Evolutionary conservation across 331 rosid genomes (phyloP).

Genomic region (Pyrus hybrid): DNA sequence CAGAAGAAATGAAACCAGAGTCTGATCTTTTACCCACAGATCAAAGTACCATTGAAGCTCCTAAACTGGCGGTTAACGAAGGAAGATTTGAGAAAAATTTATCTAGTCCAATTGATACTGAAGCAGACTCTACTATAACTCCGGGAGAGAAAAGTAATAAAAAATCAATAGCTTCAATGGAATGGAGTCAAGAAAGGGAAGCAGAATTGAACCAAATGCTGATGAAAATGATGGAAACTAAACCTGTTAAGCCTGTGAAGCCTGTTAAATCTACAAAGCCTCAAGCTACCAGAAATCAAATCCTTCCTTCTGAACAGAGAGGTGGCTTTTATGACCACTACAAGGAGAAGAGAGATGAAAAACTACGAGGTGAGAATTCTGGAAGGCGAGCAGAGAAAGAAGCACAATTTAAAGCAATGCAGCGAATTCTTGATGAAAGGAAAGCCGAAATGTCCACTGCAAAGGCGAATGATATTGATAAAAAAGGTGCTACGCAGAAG

Average conservation of each 20-base stretch:
- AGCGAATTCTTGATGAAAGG: slow-evolving; percentile 54
- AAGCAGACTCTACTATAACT: slow-evolving; percentile 23
- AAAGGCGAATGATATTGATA: slow-evolving; percentile 37
- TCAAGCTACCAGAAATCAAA: too few species aligned
- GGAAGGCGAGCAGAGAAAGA: slow-evolving; percentile 56
- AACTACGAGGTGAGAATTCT: slow-evolving; percentile 56
- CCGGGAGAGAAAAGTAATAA: slow-evolving; percentile 29
- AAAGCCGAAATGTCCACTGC: slow-evolving; percentile 61
- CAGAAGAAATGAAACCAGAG: slow-evolving; percentile 28
- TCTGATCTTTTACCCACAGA: too few species aligned
- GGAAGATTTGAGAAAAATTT: too few species aligned
- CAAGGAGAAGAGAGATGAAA: too few species aligned
- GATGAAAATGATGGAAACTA: slow-evolving; percentile 65
- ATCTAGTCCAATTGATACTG: slow-evolving; percentile 32
- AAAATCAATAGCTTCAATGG: slow-evolving; percentile 50
- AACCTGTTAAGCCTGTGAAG: slow-evolving; percentile 39
- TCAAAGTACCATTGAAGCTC: too few species aligned
- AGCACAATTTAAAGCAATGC: slow-evolving; percentile 56
- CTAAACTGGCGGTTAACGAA: too few species aligned
- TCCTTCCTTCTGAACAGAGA: too few species aligned
- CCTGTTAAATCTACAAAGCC: too few species aligned
- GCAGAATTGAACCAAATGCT: slow-evolving; percentile 83
- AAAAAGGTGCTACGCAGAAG: slow-evolving; percentile 31
- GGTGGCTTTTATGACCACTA: too few species aligned
- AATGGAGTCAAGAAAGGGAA: slow-evolving; percentile 71